These are phyloP conservation scores for Thelonectria rubi DNA, from an alignment of 2,329 filamentous ascomycete species.

Conservation along the genomic window DNA sequence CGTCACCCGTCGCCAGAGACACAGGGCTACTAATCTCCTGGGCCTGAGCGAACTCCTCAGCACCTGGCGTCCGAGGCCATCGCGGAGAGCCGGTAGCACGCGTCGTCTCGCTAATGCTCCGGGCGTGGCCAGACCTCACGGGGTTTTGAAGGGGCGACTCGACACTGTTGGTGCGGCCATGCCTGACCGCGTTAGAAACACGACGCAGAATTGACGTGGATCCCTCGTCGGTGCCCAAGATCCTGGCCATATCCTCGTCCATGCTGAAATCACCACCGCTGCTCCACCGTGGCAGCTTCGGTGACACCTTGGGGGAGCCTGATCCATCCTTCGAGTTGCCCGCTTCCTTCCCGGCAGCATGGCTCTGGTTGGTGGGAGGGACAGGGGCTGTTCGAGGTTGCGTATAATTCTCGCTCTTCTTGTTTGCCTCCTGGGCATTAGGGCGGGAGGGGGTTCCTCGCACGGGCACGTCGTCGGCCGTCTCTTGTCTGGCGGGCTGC, in stretches of 20 bases:
- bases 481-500: constrained; percentile 35
- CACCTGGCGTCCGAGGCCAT: constrained; percentile 74
- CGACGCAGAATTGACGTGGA: constrained; percentile 84
- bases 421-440: constrained; percentile 35
- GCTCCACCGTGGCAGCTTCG: constrained; percentile 78
- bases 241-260: constrained; percentile 95
- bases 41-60: constrained; percentile 60
- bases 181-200: constrained; percentile 92
- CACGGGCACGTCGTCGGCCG: constrained; percentile 36
- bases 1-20: constrained; percentile 70
- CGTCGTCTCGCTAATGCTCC: constrained; percentile 75
- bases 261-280: constrained; percentile 87
- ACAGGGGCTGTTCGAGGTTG: constrained; percentile 65
- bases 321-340: constrained; percentile 53
- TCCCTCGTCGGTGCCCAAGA: constrained; percentile 79
- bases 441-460: constrained; percentile 39
- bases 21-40: constrained; percentile 78
- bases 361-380: constrained; percentile 53
- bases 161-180: constrained; percentile 88
- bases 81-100: constrained; percentile 70
- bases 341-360: constrained; percentile 58
- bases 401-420: constrained; percentile 62
- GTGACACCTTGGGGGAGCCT: constrained; percentile 63
- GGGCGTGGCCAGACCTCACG: constrained; percentile 60
- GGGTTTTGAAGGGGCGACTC: constrained; percentile 58